These are phyloP conservation scores for Setomelanomma holmii DNA, from an alignment of 2,329 filamentous ascomycete species.

Conservation along the genomic window DNA sequence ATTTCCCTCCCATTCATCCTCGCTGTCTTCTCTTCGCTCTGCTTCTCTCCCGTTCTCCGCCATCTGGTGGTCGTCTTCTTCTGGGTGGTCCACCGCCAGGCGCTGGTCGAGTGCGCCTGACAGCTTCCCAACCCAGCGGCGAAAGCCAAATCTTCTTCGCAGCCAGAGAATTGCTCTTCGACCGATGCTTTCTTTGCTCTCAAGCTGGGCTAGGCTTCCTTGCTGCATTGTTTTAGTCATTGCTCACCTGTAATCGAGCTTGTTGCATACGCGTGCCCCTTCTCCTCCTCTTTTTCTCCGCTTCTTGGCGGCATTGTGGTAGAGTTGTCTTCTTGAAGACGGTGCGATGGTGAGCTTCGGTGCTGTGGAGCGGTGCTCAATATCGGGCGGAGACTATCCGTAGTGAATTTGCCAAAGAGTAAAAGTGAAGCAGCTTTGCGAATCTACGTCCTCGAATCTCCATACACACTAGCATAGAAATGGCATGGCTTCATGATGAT, in stretches of 20 bases:
- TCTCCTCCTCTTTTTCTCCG: neutral
- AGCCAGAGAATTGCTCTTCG: neutral
- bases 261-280: neutral
- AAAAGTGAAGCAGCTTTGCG: neutral
- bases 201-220: conserved; percentile 1
- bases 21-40: neutral
- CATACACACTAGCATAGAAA: neutral
- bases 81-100: neutral
- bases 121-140: neutral
- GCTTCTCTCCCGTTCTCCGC: neutral
- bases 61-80: neutral
- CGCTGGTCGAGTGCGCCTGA: neutral
- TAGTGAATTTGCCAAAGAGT: conserved; percentile 4
- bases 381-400: neutral
- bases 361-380: neutral
- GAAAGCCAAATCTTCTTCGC: too few species aligned
- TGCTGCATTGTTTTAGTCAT: neutral
- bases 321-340: neutral
- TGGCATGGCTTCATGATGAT: neutral
- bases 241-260: neutral
- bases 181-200: conserved; percentile 3
- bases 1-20: conserved; percentile 5
- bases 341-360: neutral
- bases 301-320: neutral
- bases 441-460: neutral